phyloP scores from a whole-genome alignment of 257 asterid species.

The Salvia splendens region DNA sequence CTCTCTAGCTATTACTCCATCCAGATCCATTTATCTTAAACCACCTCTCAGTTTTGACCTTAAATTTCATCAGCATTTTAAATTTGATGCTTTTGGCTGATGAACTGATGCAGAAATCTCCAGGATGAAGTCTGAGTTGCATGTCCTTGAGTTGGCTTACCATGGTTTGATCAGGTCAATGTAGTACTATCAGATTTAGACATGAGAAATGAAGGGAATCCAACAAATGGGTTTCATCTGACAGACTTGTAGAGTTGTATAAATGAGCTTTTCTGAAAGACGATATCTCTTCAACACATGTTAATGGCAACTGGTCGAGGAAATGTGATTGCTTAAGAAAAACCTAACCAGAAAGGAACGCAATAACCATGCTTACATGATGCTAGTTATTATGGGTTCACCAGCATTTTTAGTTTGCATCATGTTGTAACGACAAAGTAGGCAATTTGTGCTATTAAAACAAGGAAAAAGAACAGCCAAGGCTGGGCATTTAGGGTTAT shows the following conservation, averaged over 20 bases:
- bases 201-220: slow-evolving; percentile 2
- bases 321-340: not conserved
- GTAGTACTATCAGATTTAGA: not conserved
- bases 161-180: not conserved
- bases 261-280: not conserved
- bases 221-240: not conserved
- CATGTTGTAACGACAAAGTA: not conserved
- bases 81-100: not conserved
- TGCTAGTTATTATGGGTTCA: not conserved
- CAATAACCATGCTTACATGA: not conserved
- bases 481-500: not conserved
- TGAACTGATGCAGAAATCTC: not conserved
- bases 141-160: not conserved
- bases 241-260: not conserved
- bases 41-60: not conserved
- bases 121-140: not conserved
- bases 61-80: not conserved
- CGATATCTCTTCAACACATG: not conserved
- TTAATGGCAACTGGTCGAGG: slow-evolving; percentile 1
- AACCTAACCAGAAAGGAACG: not conserved
- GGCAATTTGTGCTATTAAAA: slow-evolving; percentile 1
- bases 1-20: slow-evolving; percentile 5
- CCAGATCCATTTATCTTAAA: not conserved
- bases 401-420: not conserved
- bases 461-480: not conserved